Evolutionary conservation across 148 eudicot genomes (phyloP).

Genomic region (Chenopodium quinoa): DNA sequence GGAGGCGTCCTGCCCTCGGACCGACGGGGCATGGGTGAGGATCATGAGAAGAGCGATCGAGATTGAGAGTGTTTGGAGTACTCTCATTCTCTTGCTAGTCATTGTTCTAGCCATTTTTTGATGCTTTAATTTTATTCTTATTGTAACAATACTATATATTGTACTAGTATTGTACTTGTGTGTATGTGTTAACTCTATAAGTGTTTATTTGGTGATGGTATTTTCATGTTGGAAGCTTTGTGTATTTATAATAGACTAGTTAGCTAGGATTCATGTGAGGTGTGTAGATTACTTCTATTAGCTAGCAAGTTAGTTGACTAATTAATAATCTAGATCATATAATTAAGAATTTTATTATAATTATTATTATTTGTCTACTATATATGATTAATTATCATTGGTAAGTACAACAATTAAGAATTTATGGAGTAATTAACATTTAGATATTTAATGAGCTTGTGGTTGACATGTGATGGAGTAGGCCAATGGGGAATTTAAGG

Average conservation of each 20-base stretch:
- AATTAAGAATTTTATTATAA: no score
- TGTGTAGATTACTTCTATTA: not conserved
- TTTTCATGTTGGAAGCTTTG: not conserved
- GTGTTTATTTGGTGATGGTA: not conserved
- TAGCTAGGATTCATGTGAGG: not conserved
- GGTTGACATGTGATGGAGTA: not conserved
- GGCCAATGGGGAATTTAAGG: not conserved
- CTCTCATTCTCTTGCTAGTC: conserved; percentile 13
- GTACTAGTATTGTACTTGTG: not conserved
- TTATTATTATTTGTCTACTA: not conserved
- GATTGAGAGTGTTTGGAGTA: conserved; percentile 18
- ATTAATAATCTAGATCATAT: not conserved
- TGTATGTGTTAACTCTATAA: not conserved
- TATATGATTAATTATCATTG: no score
- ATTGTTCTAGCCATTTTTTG: not conserved
- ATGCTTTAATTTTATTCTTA: no score
- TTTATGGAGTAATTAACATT: no score
- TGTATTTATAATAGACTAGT: not conserved
- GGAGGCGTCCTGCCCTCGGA: conserved; percentile 5
- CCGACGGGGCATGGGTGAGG: not conserved
- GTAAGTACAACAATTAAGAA: no score
- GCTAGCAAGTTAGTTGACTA: not conserved
- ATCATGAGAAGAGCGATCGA: not conserved
- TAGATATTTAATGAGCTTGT: not conserved
- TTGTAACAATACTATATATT: not conserved